Conservation (phyloP, 345 rosid species). For the Schrenkiella parvula region DNA sequence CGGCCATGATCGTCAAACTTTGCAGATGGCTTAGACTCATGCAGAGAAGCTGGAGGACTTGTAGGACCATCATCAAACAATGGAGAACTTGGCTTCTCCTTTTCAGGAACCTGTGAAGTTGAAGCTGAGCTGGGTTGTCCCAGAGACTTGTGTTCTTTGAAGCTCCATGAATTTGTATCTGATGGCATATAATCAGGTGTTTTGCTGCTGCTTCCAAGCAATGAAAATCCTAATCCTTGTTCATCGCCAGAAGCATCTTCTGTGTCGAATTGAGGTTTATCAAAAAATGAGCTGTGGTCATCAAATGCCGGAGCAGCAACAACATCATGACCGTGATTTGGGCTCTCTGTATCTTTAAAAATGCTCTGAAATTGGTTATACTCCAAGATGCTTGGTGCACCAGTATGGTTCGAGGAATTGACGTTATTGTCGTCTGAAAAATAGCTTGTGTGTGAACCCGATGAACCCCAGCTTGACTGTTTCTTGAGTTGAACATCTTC, state of each 20-base stretch:
- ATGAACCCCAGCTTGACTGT: constrained; percentile 42
- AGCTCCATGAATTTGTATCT: constrained; percentile 37
- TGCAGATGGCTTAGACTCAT: constrained; percentile 39
- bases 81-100: constrained; percentile 30
- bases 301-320: constrained; percentile 46
- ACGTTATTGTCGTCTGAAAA: constrained; percentile 33
- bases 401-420: constrained; percentile 29
- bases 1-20: constrained; percentile 56
- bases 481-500: constrained; percentile 32
- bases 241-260: constrained; percentile 32
- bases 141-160: constrained; percentile 20
- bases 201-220: constrained; percentile 34
- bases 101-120: constrained; percentile 32
- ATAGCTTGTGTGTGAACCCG: constrained; percentile 38
- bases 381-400: constrained; percentile 17
- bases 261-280: constrained; percentile 41
- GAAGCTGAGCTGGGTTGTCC: constrained; percentile 32
- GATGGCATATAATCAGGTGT: constrained; percentile 29
- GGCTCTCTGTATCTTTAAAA: constrained; percentile 25
- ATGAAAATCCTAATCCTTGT: constrained; percentile 30
- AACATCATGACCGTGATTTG: constrained; percentile 31
- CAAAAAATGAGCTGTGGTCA: constrained; percentile 58
- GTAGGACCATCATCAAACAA: constrained; percentile 40
- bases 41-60: constrained; percentile 39
- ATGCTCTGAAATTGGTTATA: constrained; percentile 26